Evolutionary conservation across 2,329 filamentous ascomycete genomes (phyloP).

Genomic region (Sphaerulina vaccinii): DNA sequence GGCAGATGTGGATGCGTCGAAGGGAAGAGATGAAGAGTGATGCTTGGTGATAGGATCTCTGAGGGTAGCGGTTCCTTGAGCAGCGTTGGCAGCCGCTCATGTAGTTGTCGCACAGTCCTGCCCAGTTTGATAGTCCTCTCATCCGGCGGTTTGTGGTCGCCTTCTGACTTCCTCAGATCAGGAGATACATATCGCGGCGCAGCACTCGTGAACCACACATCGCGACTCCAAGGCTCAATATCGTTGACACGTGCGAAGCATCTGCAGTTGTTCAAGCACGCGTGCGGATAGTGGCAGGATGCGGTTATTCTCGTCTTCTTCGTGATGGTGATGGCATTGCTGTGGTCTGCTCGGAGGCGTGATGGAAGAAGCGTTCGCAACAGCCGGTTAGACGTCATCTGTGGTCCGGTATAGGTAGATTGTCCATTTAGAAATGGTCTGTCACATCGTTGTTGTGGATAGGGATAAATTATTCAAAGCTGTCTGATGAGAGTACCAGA

Average conservation of each 20-base stretch:
- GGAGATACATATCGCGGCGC: constrained; percentile 30
- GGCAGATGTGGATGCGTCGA: constrained; percentile 85
- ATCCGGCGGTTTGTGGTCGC: constrained; percentile 50
- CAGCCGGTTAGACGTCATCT: constrained; percentile 42
- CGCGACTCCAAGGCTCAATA: constrained; percentile 33
- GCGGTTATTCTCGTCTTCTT: constrained; percentile 4
- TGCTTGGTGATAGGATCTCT: constrained; percentile 61
- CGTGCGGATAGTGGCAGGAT: constrained; percentile 22
- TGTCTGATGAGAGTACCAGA: too few relatives aligned
- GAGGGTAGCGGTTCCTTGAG: constrained; percentile 61
- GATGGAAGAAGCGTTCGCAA: constrained; percentile 49
- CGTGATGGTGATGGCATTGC: constrained; percentile 11
- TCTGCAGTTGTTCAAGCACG: constrained; percentile 29
- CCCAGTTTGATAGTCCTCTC: constrained; percentile 62
- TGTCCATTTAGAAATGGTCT: constrained; percentile 19
- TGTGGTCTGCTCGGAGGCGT: constrained; percentile 33
- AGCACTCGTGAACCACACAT: constrained; percentile 47
- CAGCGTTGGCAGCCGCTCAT: constrained; percentile 61
- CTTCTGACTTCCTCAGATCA: constrained; percentile 1
- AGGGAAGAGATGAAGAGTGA: constrained; percentile 63
- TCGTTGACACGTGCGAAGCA: constrained; percentile 36
- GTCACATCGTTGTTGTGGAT: constrained; percentile 2
- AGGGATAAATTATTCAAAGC: too few relatives aligned
- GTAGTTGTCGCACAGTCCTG: constrained; percentile 61
- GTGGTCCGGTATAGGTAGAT: constrained; percentile 13